phyloP scores from a whole-genome alignment of 495 filamentous ascomycete genomes.

The Trichodelitschia bisporula region DNA sequence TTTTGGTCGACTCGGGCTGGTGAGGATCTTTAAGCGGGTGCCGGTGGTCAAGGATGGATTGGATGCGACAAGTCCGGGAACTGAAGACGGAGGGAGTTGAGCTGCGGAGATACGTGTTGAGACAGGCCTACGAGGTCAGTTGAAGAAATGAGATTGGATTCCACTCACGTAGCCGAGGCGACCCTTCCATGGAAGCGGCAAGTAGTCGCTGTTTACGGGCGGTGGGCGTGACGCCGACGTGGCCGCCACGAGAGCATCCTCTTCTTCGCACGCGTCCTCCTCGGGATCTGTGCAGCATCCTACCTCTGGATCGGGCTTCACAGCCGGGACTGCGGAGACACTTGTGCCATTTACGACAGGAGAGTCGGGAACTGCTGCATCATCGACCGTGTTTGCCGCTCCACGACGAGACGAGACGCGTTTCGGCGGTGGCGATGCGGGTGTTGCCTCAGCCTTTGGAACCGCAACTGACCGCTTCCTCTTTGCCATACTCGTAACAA shows the following conservation, averaged over 20 bases:
- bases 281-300: conserved; percentile 17
- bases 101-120: conserved; percentile 78
- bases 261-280: conserved; percentile 20
- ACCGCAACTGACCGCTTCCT: too few relatives aligned
- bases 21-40: conserved; percentile 52
- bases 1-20: conserved; percentile 52
- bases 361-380: too few relatives aligned
- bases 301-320: conserved; percentile 19
- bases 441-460: too few relatives aligned
- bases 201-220: conserved; percentile 61
- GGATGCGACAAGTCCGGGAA: conserved; percentile 77
- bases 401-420: too few relatives aligned
- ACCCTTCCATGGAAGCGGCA: conserved; percentile 85
- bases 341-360: too few relatives aligned
- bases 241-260: too few relatives aligned
- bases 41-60: conserved; percentile 72
- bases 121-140: conserved; percentile 34
- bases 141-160: conserved; percentile 2
- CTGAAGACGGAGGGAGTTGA: conserved; percentile 73
- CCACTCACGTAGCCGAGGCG: conserved; percentile 62
- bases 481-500: too few relatives aligned
- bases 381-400: too few relatives aligned
- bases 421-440: too few relatives aligned
- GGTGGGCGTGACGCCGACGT: conserved; percentile 34
- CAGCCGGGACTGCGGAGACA: too few relatives aligned